Evolutionary conservation across 2,329 filamentous ascomycete genomes (phyloP), one percentile per base, ranked within the genome.

Genomic region (Aspergillus neotritici): DNA sequence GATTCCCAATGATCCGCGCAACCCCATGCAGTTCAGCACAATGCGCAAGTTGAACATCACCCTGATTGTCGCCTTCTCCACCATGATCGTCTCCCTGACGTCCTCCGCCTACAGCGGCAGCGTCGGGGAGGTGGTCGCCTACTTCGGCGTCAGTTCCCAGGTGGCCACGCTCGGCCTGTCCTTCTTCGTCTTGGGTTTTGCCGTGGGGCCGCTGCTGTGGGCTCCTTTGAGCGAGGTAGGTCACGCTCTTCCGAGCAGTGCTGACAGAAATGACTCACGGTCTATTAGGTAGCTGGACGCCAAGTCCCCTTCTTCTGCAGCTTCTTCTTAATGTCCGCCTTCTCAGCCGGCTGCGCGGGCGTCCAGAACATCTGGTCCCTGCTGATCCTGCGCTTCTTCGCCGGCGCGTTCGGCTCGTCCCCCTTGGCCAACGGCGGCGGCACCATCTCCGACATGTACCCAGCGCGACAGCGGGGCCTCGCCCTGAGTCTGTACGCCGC

Each of bases 361-460:
- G 32, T 25, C 10, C 65, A 74, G 34, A 77, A 72, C 49, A 78
- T 82, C 48, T 66, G 66, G 31, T 73, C 75, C 1, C 67, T 85
- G 3, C 60, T 84, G 25, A 69, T 82, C 11, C 64, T 83, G 15
- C 74, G 82, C 36, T 83, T 84, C 67, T 61, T 71, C 30, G 68
- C 67, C 37, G 68, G 67, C 16, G 54, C 65, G 2, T 68, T 70
- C 14, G 37, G 40, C 7, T 35, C 40, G 8, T 37, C 40, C 11
- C 44, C 44, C 3, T 34, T 47, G 10, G 13, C 21, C 38, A 34
- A 41, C 17, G 33, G 31, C 1, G 31, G 31, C 12, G 31, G 31
- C 34, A 32, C 28, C 1, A 46, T 46, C 21, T 38, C 43, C 11
- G 37, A 45, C 16, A 34, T 46, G 34, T 46, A 37, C 15, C 28